Conservation (phyloP, 352 stramenopile species). For the Phytophthora foliorum region DNA sequence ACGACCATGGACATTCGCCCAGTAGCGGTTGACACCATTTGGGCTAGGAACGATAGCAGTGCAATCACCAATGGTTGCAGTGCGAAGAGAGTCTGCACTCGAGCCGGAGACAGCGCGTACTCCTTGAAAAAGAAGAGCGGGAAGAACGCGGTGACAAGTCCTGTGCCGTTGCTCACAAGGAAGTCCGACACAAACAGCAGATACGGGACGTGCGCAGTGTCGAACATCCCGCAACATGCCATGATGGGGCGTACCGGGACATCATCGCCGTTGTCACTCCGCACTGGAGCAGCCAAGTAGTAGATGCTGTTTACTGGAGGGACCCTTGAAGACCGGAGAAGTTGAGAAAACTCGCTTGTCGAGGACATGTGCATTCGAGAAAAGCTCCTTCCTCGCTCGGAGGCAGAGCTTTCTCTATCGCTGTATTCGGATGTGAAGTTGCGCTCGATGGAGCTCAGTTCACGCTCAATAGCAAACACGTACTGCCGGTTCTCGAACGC, state of each 20-base stretch:
- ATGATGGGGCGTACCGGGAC: slow-evolving; percentile 4
- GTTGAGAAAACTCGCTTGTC: slow-evolving; percentile 46
- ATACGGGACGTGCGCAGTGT: slow-evolving; percentile 60
- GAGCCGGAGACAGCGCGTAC: slow-evolving; percentile 58
- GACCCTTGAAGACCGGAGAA: slow-evolving; percentile 30
- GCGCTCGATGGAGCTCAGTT: slow-evolving; percentile 71
- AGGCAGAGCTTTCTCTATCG: slow-evolving; percentile 27
- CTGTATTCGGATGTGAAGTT: slow-evolving; percentile 72
- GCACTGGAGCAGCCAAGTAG: slow-evolving; percentile 18
- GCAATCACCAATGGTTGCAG: slow-evolving; percentile 59
- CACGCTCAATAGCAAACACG: slow-evolving; percentile 62
- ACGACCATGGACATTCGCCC: slow-evolving; percentile 75
- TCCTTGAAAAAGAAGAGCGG: slow-evolving; percentile 76
- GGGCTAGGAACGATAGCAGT: slow-evolving; percentile 52
- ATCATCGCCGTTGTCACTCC: slow-evolving; percentile 18
- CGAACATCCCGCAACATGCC: slow-evolving; percentile 44
- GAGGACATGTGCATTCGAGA: slow-evolving; percentile 13
- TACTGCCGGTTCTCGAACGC: slow-evolving; percentile 75
- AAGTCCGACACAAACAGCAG: slow-evolving; percentile 78
- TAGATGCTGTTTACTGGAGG: slow-evolving; percentile 22
- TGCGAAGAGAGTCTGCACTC: slow-evolving; percentile 68
- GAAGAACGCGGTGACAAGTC: slow-evolving; percentile 69
- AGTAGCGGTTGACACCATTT: slow-evolving; percentile 43
- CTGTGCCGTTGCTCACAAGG: slow-evolving; percentile 70
- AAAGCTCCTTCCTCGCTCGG: slow-evolving; percentile 6